Percentiles rank a stretch among this genome's conserved stretches.
These are phyloP conservation scores for Candida albicans DNA, from an alignment of 1,139 yeast genomes.

Conservation along the genomic window DNA sequence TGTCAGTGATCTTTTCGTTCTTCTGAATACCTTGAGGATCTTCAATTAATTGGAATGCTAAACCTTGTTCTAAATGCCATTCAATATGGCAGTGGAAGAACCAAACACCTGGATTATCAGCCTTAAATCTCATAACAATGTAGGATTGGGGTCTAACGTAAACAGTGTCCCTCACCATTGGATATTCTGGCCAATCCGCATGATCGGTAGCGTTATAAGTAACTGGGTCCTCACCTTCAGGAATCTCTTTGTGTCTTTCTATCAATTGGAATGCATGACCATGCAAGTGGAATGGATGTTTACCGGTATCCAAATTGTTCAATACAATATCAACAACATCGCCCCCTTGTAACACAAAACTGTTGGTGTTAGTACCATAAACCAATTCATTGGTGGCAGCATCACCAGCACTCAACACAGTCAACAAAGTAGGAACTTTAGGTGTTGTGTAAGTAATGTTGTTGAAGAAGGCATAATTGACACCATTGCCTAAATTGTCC, in stretches of 20 bases:
- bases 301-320: constrained; percentile 77
- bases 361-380: constrained; percentile 68
- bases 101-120: constrained; percentile 91
- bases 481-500: constrained; percentile 71
- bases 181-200: constrained; percentile 57
- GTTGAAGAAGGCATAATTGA: constrained; percentile 75
- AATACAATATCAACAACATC: constrained; percentile 71
- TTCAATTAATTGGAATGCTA: constrained; percentile 70
- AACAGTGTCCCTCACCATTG: constrained; percentile 66
- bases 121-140: constrained; percentile 64
- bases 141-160: constrained; percentile 65
- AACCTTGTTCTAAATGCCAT: constrained; percentile 91
- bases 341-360: constrained; percentile 58
- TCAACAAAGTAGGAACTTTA: constrained; percentile 62
- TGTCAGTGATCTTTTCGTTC: constrained; percentile 40
- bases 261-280: constrained; percentile 82
- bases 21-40: constrained; percentile 61
- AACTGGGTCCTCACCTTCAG: constrained; percentile 53
- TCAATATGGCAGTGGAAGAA: constrained; percentile 93
- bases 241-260: constrained; percentile 54
- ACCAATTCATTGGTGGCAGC: constrained; percentile 49
- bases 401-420: constrained; percentile 53
- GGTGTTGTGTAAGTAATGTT: constrained; percentile 63
- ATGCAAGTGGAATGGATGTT: constrained; percentile 92
- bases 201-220: constrained; percentile 50